Conservation (phyloP, 2,329 filamentous ascomycete genomes). For the Phyllosticta citrichinensis region DNA sequence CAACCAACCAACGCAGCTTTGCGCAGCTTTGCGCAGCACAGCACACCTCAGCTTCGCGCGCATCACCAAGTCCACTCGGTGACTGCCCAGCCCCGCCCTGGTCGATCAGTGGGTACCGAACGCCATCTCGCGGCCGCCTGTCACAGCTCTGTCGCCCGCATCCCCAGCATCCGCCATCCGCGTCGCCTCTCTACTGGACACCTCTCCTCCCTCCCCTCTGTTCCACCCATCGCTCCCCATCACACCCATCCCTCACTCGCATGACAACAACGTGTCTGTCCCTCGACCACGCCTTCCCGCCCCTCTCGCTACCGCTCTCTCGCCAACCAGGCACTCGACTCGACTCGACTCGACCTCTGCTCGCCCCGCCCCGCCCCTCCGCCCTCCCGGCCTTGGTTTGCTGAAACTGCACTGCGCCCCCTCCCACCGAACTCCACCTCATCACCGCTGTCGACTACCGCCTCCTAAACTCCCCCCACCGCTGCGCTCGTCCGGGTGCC, state of each 20-base stretch:
- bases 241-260: neutral
- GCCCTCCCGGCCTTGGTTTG: neutral
- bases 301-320: neutral
- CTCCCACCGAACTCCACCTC: neutral
- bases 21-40: no score
- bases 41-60: neutral
- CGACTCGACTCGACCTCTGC: no score
- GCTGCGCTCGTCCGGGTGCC: slow-evolving; percentile 14
- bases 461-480: slow-evolving; percentile 11
- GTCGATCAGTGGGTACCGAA: slow-evolving; percentile 11
- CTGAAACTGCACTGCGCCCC: neutral
- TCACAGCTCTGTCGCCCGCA: neutral
- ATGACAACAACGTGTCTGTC: neutral
- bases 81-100: neutral
- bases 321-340: no score
- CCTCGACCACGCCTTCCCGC: neutral
- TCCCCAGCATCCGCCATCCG: slow-evolving; percentile 10
- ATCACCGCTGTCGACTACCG: slow-evolving; percentile 3
- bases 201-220: neutral
- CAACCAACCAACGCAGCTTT: no score
- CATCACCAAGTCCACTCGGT: no score
- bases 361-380: neutral
- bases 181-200: neutral
- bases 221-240: no score
- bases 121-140: neutral